Base-by-base conservation (phyloP, 345 rosid species). In the Odontarrhena argentea region DNA sequence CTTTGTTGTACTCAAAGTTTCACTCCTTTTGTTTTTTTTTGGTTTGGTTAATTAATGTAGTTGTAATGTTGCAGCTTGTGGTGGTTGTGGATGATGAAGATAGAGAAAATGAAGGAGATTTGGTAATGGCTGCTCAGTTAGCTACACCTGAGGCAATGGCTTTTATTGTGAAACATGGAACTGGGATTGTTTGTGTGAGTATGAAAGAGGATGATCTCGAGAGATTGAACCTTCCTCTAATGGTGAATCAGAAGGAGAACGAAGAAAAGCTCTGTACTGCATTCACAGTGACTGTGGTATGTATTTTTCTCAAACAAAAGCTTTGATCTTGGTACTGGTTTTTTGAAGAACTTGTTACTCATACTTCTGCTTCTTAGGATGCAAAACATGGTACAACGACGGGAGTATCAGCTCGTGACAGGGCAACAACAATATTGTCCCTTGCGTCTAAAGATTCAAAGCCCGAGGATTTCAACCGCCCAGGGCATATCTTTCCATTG, bases 131-230 rank as follows among this genome's bases (percentile, higher is more conserved):
- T 67, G 98, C 96, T 44, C 71, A 86, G 37, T 70, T 85, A 68
- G 96, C 82, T 12, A 92, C 96, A 49, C 94, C 96, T 28, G 97
- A 92, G 65, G 91, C 93, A 63, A 85, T 92, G 98, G 98, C 98
- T 60, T 92, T 92, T 53, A 84, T 92, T 52, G 98, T 92, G 72
- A 92, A 87, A 83, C 83, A 92, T 70, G 85, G 88, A 66, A 87
- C 96, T 72, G 97, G 98, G 30, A 92, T 89, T 32, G 89, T 89
- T 64, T 92, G 94, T 68, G 98, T 87, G 13, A 85, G 91, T 83
- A 89, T 89, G 98, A 79, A 68, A 67, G 92, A 79, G 8, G 83
- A 83, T 59, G 93, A 85, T 78, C 85, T 92, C 15, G 85, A 92
- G 77, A 85, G 96, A 46, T 78, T 92, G 75, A 71, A 85, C 49